These are phyloP conservation scores for Cutaneotrichosporon sp. DNA, from an alignment of 1,284 basidiomycete species.

Conservation along the genomic window DNA sequence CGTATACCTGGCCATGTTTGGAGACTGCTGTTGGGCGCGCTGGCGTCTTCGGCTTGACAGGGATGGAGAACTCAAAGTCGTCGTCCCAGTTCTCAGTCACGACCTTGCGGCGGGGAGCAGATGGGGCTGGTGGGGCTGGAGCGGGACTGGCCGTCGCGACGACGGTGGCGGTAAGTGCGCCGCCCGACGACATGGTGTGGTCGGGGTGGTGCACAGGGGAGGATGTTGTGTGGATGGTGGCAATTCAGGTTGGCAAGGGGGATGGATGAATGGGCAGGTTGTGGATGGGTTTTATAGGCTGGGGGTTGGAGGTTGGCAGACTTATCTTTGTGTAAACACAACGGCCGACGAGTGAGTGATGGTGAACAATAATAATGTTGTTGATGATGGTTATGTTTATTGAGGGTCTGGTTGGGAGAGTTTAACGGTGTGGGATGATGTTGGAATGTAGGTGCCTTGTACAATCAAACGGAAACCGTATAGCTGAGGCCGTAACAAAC, in stretches of 20 bases:
- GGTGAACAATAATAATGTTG: too few relatives aligned
- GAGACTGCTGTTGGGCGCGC: neutral
- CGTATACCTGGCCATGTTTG: neutral
- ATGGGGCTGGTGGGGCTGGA: neutral
- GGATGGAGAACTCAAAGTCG: slow-evolving; percentile 43
- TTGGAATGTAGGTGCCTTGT: too few relatives aligned
- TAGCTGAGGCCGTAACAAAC: too few relatives aligned
- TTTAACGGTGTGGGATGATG: too few relatives aligned
- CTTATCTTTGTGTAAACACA: too few relatives aligned
- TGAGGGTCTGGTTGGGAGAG: too few relatives aligned
- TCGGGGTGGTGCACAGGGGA: neutral
- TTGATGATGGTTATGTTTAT: too few relatives aligned
- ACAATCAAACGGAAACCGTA: too few relatives aligned
- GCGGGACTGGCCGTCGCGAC: neutral
- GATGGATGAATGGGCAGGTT: neutral
- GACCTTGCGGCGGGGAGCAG: slow-evolving; percentile 2
- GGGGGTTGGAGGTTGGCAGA: neutral
- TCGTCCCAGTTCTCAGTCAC: slow-evolving; percentile 47
- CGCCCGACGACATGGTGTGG: slow-evolving; percentile 3
- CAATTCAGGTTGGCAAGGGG: neutral
- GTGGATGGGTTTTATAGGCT: neutral
- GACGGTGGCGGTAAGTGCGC: neutral
- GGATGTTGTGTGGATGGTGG: neutral
- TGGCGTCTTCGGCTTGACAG: slow-evolving; percentile 4
- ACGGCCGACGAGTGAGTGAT: too few relatives aligned